Base-by-base conservation (phyloP, 2,329 filamentous ascomycete genomes). In the Fusarium humuli region DNA sequence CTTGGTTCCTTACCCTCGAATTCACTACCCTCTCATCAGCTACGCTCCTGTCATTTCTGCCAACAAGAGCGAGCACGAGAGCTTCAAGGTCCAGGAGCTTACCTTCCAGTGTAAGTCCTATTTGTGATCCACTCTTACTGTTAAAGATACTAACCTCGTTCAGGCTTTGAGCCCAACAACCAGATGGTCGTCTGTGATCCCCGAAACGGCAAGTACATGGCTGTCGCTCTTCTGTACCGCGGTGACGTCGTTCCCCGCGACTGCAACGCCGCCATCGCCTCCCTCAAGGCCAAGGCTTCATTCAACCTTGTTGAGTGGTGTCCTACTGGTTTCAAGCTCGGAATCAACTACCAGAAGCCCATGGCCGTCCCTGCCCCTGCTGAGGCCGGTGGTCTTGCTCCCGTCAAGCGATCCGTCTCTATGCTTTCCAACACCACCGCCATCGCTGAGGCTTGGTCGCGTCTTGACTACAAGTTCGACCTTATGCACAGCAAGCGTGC, bases 71-170 rank as follows among this genome's bases (percentile, higher is more conserved):
- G 88, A 90, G 49, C 93, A 96, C 78, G 93, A 96, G 85, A 93
- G 91, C 85, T 94, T 94, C 89, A 94, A 93, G 86, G 91, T 94
- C 58, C 87, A 89, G 68, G 93, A 96, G 72, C 82, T 92, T 70
- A 92, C 90, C 77, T 89, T 91, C 83, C 90, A 92, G 80, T 92
- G 90, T 92, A 84, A 78, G 87, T 83, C 6, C 18, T 7, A 2
- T 22, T 8, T 22, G 14, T 44, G 22, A 49, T 32, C 11, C 30
- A 45, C 7, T 10, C 9, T 12, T 13, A 2, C 5, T 32, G 13
- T 34, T 10, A 5, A 18, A 56, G 25, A 61, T 60, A 49, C 80
- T 82, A 66, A 81, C 57, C 16, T 8, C 14, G 14, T 18, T 8
- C 59, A 91, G 89, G 90, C 83, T 92, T 92, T 77, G 90, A 92